These are phyloP conservation scores for Gossypium schwendimanii DNA, from an alignment of 441 rosid genomes.

Conservation along the genomic window DNA sequence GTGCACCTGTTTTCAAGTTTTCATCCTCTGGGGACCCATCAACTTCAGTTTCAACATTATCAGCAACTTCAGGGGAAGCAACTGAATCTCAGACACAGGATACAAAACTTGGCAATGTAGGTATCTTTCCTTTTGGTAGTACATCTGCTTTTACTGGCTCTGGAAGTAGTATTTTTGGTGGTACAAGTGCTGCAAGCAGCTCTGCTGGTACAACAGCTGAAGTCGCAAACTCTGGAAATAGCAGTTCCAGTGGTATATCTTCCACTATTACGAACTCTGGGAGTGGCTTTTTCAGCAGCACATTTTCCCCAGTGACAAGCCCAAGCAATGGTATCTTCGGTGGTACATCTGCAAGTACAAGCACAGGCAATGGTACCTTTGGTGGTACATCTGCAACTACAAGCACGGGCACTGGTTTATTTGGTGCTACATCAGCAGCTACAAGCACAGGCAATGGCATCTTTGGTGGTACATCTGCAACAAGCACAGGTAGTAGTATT, in stretches of 20 bases:
- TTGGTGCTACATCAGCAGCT: not conserved
- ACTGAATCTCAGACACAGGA: constrained; percentile 37
- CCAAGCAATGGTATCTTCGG: constrained; percentile 2
- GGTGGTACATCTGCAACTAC: constrained; percentile 11
- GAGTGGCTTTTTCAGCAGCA: constrained; percentile 18
- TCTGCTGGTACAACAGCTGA: constrained; percentile 29
- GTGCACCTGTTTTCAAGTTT: constrained; percentile 32
- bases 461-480: constrained; percentile 10
- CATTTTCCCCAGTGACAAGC: constrained; percentile 1
- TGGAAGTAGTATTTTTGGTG: constrained; percentile 24
- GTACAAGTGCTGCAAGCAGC: constrained; percentile 23
- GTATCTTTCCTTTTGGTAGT: constrained; percentile 25
- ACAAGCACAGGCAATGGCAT: not conserved
- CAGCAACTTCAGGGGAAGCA: constrained; percentile 26
- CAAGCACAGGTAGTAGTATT: constrained; percentile 21
- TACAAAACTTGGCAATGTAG: constrained; percentile 22
- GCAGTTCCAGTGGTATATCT: constrained; percentile 21
- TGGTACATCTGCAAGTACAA: constrained; percentile 22
- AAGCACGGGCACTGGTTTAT: not conserved
- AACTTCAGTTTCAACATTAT: constrained; percentile 22
- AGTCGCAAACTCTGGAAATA: constrained; percentile 21
- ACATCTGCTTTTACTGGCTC: constrained; percentile 26
- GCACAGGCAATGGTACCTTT: constrained; percentile 23
- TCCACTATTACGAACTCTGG: constrained; percentile 19
- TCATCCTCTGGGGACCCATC: constrained; percentile 34